phyloP scores from a whole-genome alignment of 1,139 yeast genomes.

The Sugiyamaella novakii region DNA sequence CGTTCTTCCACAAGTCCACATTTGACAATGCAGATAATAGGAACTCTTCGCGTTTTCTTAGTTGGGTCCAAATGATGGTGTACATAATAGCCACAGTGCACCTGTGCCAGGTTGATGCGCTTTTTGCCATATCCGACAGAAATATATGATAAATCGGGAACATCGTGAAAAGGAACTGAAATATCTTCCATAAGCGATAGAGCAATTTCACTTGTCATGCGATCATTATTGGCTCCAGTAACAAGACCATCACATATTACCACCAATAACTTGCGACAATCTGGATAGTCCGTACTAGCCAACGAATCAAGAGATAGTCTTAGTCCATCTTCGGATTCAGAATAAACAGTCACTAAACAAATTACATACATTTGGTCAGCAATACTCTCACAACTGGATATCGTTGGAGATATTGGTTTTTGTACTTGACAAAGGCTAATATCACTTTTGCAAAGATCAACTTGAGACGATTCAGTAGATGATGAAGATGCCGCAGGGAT shows the following conservation, averaged over 20 bases:
- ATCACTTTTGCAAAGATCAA: not conserved
- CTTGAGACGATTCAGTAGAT: not conserved
- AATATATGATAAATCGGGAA: slow-evolving; percentile 35
- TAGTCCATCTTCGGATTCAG: slow-evolving; percentile 39
- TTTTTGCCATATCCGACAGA: slow-evolving; percentile 40
- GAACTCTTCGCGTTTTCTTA: slow-evolving; percentile 50
- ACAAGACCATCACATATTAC: slow-evolving; percentile 43
- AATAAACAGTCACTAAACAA: slow-evolving; percentile 42
- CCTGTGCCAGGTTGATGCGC: slow-evolving; percentile 39
- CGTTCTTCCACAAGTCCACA: slow-evolving; percentile 44
- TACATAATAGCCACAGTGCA: slow-evolving; percentile 40
- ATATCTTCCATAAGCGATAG: slow-evolving; percentile 63
- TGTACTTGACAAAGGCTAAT: slow-evolving; percentile 1
- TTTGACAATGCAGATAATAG: slow-evolving; percentile 41
- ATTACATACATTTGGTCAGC: slow-evolving; percentile 50
- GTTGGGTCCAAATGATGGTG: slow-evolving; percentile 48
- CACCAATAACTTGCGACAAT: slow-evolving; percentile 36
- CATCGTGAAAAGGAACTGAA: slow-evolving; percentile 33
- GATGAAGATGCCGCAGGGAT: not conserved
- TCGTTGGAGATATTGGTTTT: not conserved
- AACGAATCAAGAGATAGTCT: slow-evolving; percentile 40
- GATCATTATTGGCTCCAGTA: slow-evolving; percentile 31
- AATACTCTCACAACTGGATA: slow-evolving; percentile 6
- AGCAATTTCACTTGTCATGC: slow-evolving; percentile 40
- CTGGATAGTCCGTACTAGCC: slow-evolving; percentile 38